Evolutionary conservation across 768 basidiomycete genomes (phyloP).

Genomic region (Hortiboletus campestris): DNA sequence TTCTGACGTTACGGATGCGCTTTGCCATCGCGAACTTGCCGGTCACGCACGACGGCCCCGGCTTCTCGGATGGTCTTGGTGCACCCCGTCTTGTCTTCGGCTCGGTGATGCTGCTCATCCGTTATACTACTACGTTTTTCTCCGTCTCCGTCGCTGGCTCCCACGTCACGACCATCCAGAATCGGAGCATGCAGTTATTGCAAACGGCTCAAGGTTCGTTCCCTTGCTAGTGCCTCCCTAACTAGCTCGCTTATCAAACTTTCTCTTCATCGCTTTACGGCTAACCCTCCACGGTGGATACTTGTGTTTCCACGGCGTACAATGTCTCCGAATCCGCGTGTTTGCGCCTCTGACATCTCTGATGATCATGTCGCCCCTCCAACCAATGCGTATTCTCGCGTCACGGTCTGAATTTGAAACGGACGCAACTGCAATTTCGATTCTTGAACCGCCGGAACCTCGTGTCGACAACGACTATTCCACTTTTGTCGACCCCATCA

Average conservation of each 20-base stretch:
- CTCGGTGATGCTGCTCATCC: slow-evolving; percentile 12
- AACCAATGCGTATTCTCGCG: not conserved
- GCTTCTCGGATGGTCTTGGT: not conserved
- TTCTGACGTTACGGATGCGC: not conserved
- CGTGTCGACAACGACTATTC: slow-evolving; percentile 15
- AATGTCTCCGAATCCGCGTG: slow-evolving; percentile 18
- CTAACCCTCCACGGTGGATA: not conserved
- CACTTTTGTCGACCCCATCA: slow-evolving; percentile 6
- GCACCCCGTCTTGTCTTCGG: slow-evolving; percentile 4
- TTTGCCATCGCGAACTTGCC: slow-evolving; percentile 1
- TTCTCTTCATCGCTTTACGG: slow-evolving; percentile 13
- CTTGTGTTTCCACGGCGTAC: slow-evolving; percentile 13
- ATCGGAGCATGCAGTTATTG: slow-evolving; percentile 84
- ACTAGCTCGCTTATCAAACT: slow-evolving; percentile 20
- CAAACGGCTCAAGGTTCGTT: slow-evolving; percentile 80
- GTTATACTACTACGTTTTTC: slow-evolving; percentile 1
- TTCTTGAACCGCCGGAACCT: slow-evolving; percentile 28
- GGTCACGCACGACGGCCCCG: not conserved
- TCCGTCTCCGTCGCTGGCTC: slow-evolving; percentile 8
- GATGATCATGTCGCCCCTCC: slow-evolving; percentile 6
- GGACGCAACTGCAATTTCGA: slow-evolving; percentile 22
- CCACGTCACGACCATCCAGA: slow-evolving; percentile 36
- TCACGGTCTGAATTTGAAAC: slow-evolving; percentile 11
- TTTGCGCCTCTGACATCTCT: slow-evolving; percentile 8
- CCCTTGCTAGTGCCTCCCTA: slow-evolving; percentile 2